These are phyloP conservation scores for Rhizopogon salebrosus DNA, from an alignment of 768 basidiomycete genomes.

Conservation along the genomic window DNA sequence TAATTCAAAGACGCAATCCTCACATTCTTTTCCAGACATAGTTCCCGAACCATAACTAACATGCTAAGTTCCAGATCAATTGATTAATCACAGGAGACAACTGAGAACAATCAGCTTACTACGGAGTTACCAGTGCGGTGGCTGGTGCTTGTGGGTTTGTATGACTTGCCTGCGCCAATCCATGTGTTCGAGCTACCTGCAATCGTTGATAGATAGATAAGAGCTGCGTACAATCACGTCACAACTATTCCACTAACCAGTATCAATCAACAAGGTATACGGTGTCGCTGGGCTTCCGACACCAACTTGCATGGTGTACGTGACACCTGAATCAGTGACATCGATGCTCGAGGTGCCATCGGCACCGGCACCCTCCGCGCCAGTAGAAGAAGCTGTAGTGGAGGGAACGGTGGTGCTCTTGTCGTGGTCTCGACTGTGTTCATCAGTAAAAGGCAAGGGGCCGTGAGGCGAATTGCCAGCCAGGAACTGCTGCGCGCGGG, in stretches of 20 bases:
- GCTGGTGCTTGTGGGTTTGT: conserved; percentile 38
- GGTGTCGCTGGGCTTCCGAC: conserved; percentile 43
- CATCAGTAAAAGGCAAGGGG: conserved; percentile 32
- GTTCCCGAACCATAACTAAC: conserved; percentile 52
- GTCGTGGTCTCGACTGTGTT: conserved; percentile 19
- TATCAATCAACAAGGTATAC: conserved; percentile 50
- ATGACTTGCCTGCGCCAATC: conserved; percentile 45
- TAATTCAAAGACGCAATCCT: conserved; percentile 3
- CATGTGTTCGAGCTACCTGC: conserved; percentile 45
- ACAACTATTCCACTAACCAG: conserved; percentile 27
- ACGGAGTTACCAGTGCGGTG: conserved; percentile 28
- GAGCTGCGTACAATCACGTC: not conserved
- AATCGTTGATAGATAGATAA: not conserved
- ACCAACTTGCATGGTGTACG: conserved; percentile 44
- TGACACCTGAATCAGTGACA: conserved; percentile 50
- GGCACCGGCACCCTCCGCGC: conserved; percentile 17
- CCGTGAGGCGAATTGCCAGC: conserved; percentile 51
- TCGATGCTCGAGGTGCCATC: conserved; percentile 32
- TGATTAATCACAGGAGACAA: not conserved
- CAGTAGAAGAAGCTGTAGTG: conserved; percentile 40
- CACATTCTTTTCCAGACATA: conserved; percentile 50
- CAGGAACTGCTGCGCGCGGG: conserved; percentile 51
- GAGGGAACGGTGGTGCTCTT: not conserved
- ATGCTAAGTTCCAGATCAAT: conserved; percentile 24
- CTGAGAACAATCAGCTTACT: conserved; percentile 29